Conservation (phyloP, 2,329 filamentous ascomycete species). For the Fusarium drepaniforme region DNA sequence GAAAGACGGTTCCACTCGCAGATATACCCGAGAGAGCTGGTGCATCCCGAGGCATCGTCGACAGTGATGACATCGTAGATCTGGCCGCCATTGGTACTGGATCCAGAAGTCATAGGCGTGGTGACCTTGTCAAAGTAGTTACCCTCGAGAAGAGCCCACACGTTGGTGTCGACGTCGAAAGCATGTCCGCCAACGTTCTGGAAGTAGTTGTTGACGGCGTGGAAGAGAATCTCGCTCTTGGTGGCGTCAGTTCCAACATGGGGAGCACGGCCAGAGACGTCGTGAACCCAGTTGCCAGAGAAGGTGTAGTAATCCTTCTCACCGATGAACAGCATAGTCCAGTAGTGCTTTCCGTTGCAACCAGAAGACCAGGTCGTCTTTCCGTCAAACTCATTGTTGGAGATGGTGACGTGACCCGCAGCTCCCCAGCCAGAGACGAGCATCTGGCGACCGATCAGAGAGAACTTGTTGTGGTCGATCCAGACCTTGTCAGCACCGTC, state of each 20-base stretch:
- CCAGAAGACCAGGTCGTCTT: slow-evolving; percentile 63
- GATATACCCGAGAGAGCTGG: slow-evolving; percentile 36
- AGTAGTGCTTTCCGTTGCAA: slow-evolving; percentile 71
- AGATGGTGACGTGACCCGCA: slow-evolving; percentile 67
- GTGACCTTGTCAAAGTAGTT: slow-evolving; percentile 68
- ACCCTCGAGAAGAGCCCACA: slow-evolving; percentile 64
- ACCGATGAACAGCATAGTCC: slow-evolving; percentile 67
- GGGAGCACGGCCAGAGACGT: slow-evolving; percentile 66
- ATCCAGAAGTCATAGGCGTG: slow-evolving; percentile 42
- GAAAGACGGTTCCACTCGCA: slow-evolving; percentile 40
- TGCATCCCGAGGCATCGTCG: slow-evolving; percentile 36
- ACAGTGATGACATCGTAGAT: slow-evolving; percentile 44
- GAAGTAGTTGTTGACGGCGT: slow-evolving; percentile 73
- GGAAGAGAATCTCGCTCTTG: slow-evolving; percentile 59
- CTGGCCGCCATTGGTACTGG: slow-evolving; percentile 30
- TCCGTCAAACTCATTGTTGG: slow-evolving; percentile 70
- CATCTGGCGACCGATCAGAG: slow-evolving; percentile 69
- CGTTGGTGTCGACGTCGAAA: slow-evolving; percentile 61
- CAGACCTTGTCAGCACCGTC: slow-evolving; percentile 58
- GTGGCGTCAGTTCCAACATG: slow-evolving; percentile 60
- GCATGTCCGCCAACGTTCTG: slow-evolving; percentile 63
- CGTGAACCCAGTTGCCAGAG: slow-evolving; percentile 70
- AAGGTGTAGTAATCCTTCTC: slow-evolving; percentile 54
- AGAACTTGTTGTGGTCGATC: slow-evolving; percentile 66
- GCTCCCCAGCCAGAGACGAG: slow-evolving; percentile 66